Evolutionary conservation across 768 basidiomycete species (phyloP).

Genomic region (Thelephora ganbajun): DNA sequence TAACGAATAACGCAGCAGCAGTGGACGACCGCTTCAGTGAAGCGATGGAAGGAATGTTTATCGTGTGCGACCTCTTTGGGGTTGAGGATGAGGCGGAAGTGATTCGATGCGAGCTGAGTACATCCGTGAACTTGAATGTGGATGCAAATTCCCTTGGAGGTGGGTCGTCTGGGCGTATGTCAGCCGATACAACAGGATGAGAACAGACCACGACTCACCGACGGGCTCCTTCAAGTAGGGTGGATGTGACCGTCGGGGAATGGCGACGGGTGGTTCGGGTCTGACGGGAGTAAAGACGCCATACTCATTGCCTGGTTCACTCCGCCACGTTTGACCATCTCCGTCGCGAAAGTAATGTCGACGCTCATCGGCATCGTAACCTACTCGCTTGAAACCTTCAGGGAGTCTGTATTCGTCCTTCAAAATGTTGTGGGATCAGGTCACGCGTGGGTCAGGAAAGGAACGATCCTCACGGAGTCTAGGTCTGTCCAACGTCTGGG

Average conservation of each 20-base stretch:
- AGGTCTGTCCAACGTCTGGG: background rate
- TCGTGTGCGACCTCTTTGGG: background rate
- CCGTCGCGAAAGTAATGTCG: background rate
- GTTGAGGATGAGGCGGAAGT: background rate
- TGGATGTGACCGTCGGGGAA: too few species aligned
- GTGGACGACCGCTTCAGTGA: background rate
- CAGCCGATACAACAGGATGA: background rate
- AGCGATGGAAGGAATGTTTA: background rate
- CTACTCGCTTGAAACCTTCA: background rate
- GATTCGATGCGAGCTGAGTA: background rate
- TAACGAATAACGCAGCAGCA: background rate
- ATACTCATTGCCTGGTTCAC: background rate
- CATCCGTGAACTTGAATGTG: background rate
- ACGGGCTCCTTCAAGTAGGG: background rate
- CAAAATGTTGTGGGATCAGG: background rate
- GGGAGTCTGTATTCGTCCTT: conserved; percentile 1
- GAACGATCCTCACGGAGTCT: background rate
- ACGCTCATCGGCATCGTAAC: background rate
- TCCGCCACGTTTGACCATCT: background rate
- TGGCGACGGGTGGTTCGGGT: background rate
- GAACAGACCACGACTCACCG: background rate
- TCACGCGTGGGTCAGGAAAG: background rate
- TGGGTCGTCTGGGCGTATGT: background rate
- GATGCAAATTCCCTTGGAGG: background rate
- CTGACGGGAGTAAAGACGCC: background rate